A percentile compares a stretch with the other conserved stretches of the same genome.
Conservation (phyloP, 495 filamentous ascomycete species). For the Penicillium dipodomyicola region DNA sequence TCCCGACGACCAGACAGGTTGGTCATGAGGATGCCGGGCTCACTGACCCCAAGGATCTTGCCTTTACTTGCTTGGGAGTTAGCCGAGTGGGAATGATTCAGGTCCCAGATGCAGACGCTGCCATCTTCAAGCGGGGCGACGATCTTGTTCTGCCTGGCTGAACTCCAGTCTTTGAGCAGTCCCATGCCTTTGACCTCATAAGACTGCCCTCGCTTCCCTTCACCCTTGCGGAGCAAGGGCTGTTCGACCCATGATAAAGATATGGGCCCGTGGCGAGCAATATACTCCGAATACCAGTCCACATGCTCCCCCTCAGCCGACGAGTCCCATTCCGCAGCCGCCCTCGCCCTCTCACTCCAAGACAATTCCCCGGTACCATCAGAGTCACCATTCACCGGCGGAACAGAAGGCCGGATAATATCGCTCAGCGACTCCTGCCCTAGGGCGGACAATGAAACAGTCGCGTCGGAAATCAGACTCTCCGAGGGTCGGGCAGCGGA, state of each 20-base stretch:
- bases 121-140: conserved; percentile 83
- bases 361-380: conserved; percentile 24
- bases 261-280: conserved; percentile 74
- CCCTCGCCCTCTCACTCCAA: conserved; percentile 46
- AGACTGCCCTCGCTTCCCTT: conserved; percentile 41
- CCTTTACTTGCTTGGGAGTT: conserved; percentile 51
- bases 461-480: conserved; percentile 29
- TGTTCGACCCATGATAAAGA: conserved; percentile 72
- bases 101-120: conserved; percentile 81
- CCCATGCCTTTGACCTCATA: conserved; percentile 62
- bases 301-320: conserved; percentile 59
- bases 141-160: conserved; percentile 52
- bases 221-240: conserved; percentile 37
- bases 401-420: conserved; percentile 37
- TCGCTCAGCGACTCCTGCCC: conserved; percentile 38
- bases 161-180: conserved; percentile 53
- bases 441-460: conserved; percentile 33
- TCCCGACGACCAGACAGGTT: conserved; percentile 45
- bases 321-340: conserved; percentile 79
- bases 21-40: conserved; percentile 59
- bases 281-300: conserved; percentile 86
- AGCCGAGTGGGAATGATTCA: conserved; percentile 56
- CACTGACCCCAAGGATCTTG: conserved; percentile 61
- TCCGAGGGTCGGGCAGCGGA: conserved; percentile 28
- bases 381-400: conserved; percentile 8